Evolutionary conservation across 2,329 filamentous ascomycete species (phyloP).

Genomic region (Thelonectria olida): DNA sequence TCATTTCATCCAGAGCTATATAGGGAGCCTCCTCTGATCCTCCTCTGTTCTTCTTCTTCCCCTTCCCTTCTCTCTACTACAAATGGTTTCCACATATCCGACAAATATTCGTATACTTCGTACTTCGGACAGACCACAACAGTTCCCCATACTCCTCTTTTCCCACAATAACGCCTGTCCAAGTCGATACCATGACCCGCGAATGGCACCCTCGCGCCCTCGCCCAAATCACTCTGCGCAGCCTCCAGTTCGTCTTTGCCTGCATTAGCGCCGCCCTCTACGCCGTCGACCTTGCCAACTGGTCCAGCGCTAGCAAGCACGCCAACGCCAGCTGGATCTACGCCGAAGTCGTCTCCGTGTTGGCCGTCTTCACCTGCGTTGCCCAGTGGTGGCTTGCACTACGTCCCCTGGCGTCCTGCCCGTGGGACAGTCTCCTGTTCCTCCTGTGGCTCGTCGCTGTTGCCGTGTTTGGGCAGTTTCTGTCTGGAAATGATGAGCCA

Average conservation of each 20-base stretch:
- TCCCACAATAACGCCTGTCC: background rate
- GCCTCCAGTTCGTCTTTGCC: constrained; percentile 21
- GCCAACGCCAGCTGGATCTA: constrained; percentile 28
- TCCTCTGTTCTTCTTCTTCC: background rate
- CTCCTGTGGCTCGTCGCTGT: constrained; percentile 27
- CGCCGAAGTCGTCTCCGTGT: constrained; percentile 12
- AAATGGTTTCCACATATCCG: too few relatives aligned
- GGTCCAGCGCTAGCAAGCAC: constrained; percentile 15
- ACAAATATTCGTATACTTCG: too few relatives aligned
- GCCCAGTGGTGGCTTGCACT: constrained; percentile 25
- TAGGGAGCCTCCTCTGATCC: background rate
- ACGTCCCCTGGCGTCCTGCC: background rate
- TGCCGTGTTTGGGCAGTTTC: constrained; percentile 16
- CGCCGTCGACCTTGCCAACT: constrained; percentile 20
- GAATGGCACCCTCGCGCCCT: constrained; percentile 21
- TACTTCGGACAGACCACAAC: background rate
- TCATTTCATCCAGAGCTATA: background rate
- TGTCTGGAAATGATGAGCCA: background rate
- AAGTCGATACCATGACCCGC: constrained; percentile 10
- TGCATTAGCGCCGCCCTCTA: constrained; percentile 25
- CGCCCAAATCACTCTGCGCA: constrained; percentile 18
- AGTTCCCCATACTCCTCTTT: background rate
- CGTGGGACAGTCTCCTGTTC: constrained; percentile 15
- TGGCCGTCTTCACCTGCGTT: constrained; percentile 15
- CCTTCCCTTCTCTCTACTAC: background rate